Percentiles rank a stretch among this genome's conserved stretches.
These are phyloP conservation scores for Melanomma pulvis-pyrius DNA, from an alignment of 495 filamentous ascomycete genomes.

Conservation along the genomic window DNA sequence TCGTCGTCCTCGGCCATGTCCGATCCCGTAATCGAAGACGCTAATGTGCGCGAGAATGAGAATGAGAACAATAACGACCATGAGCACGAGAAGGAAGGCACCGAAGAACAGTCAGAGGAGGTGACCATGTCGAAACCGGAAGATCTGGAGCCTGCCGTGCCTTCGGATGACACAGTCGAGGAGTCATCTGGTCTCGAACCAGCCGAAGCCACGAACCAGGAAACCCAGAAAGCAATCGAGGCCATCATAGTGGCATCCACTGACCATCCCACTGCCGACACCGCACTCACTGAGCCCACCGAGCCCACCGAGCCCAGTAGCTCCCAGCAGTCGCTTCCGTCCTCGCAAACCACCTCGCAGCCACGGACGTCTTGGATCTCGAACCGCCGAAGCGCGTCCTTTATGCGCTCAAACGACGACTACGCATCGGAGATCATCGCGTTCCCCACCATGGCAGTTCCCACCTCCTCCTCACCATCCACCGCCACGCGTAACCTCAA, in stretches of 20 bases:
- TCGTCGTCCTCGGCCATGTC: constrained; percentile 47
- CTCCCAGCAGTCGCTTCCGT: constrained; percentile 30
- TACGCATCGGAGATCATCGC: constrained; percentile 5
- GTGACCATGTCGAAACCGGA: not conserved
- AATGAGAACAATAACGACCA: not conserved
- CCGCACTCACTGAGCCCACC: constrained; percentile 33
- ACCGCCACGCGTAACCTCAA: constrained; percentile 28
- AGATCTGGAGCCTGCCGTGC: not conserved
- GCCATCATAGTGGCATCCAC: constrained; percentile 17
- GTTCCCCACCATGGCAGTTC: constrained; percentile 4
- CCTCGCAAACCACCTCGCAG: constrained; percentile 32
- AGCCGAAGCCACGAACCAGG: not conserved
- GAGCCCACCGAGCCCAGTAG: constrained; percentile 23
- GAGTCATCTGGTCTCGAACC: not conserved
- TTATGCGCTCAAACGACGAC: constrained; percentile 32
- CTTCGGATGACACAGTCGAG: not conserved
- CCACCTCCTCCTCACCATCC: constrained; percentile 1
- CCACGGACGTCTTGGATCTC: constrained; percentile 46
- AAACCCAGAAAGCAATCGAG: constrained; percentile 20
- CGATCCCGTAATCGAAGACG: constrained; percentile 25
- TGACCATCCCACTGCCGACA: constrained; percentile 29
- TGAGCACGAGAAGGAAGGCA: not conserved
- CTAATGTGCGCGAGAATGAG: constrained; percentile 3
- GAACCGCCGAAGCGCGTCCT: constrained; percentile 48
- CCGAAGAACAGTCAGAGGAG: not conserved